Evolutionary conservation across 768 basidiomycete species (phyloP).

Genomic region (Rhodocollybia butyracea): DNA sequence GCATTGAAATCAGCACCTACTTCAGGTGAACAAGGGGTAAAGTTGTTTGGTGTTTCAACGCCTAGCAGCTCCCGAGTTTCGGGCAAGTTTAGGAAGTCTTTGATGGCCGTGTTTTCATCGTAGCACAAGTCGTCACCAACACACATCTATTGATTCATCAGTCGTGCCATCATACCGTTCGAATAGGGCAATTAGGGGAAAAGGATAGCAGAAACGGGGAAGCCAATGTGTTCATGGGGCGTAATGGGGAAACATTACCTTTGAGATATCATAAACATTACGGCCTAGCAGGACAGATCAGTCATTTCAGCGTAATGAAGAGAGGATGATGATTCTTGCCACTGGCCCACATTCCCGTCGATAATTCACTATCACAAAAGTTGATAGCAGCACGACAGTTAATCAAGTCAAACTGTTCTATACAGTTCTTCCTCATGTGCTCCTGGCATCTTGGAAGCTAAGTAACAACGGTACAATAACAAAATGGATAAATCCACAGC

Average conservation of each 20-base stretch:
- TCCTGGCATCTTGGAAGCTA: slow-evolving; percentile 66
- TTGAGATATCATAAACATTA: slow-evolving; percentile 13
- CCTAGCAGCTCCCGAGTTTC: slow-evolving; percentile 40
- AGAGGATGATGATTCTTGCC: slow-evolving; percentile 25
- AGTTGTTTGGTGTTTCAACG: slow-evolving; percentile 48
- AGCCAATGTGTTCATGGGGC: no score
- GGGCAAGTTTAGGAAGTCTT: slow-evolving; percentile 43
- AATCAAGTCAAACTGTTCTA: slow-evolving; percentile 62
- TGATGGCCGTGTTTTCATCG: slow-evolving; percentile 35
- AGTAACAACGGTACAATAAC: neutral
- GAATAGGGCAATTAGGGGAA: no score
- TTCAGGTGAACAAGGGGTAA: slow-evolving; percentile 49
- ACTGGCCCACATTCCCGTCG: slow-evolving; percentile 35
- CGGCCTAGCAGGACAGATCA: neutral
- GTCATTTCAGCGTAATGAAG: neutral
- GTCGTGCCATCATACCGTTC: no score
- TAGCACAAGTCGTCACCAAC: slow-evolving; percentile 31
- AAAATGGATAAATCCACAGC: no score
- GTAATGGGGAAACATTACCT: no score
- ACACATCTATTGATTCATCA: slow-evolving; percentile 11
- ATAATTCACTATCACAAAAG: slow-evolving; percentile 60
- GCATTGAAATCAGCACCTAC: slow-evolving; percentile 54
- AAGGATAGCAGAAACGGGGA: neutral
- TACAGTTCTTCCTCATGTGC: slow-evolving; percentile 51
- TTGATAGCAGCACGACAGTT: slow-evolving; percentile 57